Evolutionary conservation across 345 rosid species (phyloP).

Genomic region (Eucalyptus fibrosa): DNA sequence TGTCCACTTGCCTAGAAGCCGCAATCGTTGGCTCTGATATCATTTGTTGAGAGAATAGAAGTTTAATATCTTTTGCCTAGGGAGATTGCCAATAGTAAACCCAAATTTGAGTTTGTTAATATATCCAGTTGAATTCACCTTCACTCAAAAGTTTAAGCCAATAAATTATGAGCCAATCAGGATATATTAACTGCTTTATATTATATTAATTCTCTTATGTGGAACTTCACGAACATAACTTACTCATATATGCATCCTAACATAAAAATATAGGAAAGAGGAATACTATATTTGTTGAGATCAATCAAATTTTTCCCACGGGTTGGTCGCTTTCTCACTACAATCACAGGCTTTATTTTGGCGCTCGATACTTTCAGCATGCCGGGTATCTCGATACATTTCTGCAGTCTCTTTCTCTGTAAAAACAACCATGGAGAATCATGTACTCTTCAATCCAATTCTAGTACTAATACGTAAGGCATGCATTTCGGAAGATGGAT

Average conservation of each 20-base stretch:
- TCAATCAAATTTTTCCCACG: constrained; percentile 40
- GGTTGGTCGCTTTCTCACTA: constrained; percentile 38
- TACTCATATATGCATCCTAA: no score
- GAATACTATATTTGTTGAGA: not conserved
- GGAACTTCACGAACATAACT: no score
- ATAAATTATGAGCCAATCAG: fast-evolving
- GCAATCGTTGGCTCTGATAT: fast-evolving
- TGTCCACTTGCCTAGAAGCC: no score
- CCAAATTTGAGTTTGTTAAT: no score
- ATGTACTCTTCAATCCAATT: not conserved
- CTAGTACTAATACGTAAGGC: not conserved
- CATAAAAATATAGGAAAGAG: not conserved
- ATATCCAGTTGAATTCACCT: fast-evolving
- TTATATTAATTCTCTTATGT: not conserved
- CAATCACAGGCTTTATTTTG: constrained; percentile 12
- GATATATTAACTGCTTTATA: fast-evolving
- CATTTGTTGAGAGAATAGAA: no score
- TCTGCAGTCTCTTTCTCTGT: constrained; percentile 36
- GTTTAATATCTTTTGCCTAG: no score
- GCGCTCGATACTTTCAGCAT: constrained; percentile 23
- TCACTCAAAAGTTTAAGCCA: no score
- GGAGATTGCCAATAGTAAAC: no score
- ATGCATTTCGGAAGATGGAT: not conserved
- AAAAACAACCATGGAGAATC: not conserved
- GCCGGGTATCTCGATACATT: constrained; percentile 34